These are phyloP conservation scores for Talaromyces sp. DNA, from an alignment of 2,329 filamentous ascomycete species.

Conservation along the genomic window DNA sequence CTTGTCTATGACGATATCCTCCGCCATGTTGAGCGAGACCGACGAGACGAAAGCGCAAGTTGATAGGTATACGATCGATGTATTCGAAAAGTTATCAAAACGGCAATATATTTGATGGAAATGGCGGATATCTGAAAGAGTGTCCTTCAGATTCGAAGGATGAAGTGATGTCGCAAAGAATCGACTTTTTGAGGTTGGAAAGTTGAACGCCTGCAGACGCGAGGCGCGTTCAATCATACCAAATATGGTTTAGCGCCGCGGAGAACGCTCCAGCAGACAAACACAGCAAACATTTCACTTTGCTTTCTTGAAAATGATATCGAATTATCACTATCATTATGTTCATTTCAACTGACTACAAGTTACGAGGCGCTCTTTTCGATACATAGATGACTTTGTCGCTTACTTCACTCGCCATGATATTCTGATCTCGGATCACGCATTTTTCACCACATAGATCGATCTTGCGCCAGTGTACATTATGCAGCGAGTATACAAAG, in stretches of 20 bases:
- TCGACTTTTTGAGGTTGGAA: constrained; percentile 10
- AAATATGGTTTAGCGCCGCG: constrained; percentile 13
- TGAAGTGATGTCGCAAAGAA: background rate
- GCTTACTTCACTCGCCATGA: background rate
- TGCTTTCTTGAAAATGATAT: background rate
- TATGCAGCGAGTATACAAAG: constrained; percentile 8
- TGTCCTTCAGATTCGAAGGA: background rate
- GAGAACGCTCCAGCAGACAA: constrained; percentile 6
- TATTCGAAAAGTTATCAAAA: background rate
- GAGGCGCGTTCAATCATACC: constrained; percentile 21
- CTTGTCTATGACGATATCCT: constrained; percentile 94
- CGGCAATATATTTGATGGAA: background rate
- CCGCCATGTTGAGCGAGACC: constrained; percentile 52
- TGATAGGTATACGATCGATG: background rate
- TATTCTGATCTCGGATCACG: background rate
- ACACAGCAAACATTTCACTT: constrained; percentile 13
- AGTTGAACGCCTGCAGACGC: constrained; percentile 13
- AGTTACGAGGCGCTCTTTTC: background rate
- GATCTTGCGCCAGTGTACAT: background rate
- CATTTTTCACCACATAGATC: background rate
- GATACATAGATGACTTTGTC: background rate
- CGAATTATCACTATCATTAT: background rate
- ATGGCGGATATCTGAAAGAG: background rate
- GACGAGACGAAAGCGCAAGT: background rate
- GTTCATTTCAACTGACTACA: constrained; percentile 5